Evolutionary conservation across 2,329 filamentous ascomycete genomes (phyloP), one percentile per base, ranked within the genome.

Genomic region (Xylaria sp.): DNA sequence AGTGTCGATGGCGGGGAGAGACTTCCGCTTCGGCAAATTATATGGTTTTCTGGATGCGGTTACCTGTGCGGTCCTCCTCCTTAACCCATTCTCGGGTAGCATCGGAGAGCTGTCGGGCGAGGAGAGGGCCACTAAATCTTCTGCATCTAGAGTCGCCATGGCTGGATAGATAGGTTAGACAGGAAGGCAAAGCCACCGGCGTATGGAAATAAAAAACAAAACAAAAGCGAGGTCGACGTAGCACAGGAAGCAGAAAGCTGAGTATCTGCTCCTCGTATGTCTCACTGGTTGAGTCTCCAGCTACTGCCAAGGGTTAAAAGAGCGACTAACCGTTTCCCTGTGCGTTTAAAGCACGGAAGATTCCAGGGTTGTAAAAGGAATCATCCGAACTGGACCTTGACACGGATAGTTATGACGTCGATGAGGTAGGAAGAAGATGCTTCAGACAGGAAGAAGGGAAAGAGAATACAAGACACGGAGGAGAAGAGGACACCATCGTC

Each of bases 1-100:
- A 34, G 65, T 64, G 20, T 61, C 52, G 20, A 65, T 54, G 3
- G 52, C 54, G 5, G 63, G 57, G 29, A 61, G 50, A 20, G 50
- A 54, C 42, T 50, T 64, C 38, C 56, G 60, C 41, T 29, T 52
- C 5, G 41, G 38, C 17, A 29, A 40, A 11, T n/a, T 39, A 19
- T 48, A 19, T 48, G 29, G 38, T 7, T 20, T 44, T 17, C 20
- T 44, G 11, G 16, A 7, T 5, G 34, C 7, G 46, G 26, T 22
- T 5, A 39, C 20, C 29, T 34, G 22, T 19, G 13, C 22, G n/a
- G 48, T 41, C 26, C 20, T 19, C 19, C 46, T 39, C 9, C 39
- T 29, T 11, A 24, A 24, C 39, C 19, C 46, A 13, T 52, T 48
- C 18, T 52, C 44, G 20, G 34, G 22, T 44, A 52, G 20, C 20